A percentile compares a stretch with the other conserved stretches of the same genome.
Evolutionary conservation across 306 rosid genomes (phyloP).

Genomic region (Vachellia pachyceras): DNA sequence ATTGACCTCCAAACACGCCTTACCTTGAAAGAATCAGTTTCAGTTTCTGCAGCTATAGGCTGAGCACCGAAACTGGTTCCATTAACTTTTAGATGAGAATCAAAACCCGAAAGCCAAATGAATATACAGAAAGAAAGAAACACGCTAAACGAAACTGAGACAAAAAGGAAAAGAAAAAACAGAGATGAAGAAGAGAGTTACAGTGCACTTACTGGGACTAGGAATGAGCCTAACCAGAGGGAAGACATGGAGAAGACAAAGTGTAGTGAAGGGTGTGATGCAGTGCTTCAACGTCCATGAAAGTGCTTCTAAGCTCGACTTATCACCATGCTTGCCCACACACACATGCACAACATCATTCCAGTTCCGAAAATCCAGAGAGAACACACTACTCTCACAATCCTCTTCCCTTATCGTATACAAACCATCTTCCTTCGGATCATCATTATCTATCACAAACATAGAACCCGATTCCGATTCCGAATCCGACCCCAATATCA

Average conservation of each 20-base stretch:
- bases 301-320: constrained; percentile 16
- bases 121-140: background rate
- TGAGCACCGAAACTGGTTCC: too few species aligned
- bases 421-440: background rate
- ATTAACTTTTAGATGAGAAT: too few species aligned
- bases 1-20: background rate
- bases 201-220: constrained; percentile 15
- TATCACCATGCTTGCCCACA: background rate
- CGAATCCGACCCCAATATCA: background rate
- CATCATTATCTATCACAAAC: constrained; percentile 8
- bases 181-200: background rate
- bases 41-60: too few species aligned
- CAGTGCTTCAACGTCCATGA: constrained; percentile 27
- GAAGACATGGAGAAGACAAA: constrained; percentile 26
- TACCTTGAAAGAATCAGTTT: background rate
- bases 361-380: constrained; percentile 1
- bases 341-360: constrained; percentile 4
- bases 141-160: background rate
- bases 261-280: background rate
- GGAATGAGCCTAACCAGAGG: constrained; percentile 22
- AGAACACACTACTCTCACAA: constrained; percentile 30
- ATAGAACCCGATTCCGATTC: background rate
- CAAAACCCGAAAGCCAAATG: background rate
- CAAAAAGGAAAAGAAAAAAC: too few species aligned
- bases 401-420: constrained; percentile 1